Evolutionary conservation across 2,329 filamentous ascomycete genomes (phyloP).

Genomic region (Hypoxylon sp.): DNA sequence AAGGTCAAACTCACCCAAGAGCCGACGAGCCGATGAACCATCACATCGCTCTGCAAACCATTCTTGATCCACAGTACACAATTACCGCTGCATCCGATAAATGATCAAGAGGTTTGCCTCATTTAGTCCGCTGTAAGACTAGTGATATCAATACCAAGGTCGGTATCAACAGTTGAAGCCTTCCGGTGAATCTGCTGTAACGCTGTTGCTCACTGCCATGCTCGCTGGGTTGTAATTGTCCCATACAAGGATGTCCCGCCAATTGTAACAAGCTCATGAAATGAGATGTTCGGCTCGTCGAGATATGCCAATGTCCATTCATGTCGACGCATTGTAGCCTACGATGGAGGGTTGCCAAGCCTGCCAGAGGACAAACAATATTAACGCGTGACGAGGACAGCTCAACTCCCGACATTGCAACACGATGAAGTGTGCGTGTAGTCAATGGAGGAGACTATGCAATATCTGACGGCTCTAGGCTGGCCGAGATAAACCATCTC

Average conservation of each 20-base stretch:
- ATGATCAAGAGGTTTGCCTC: constrained; percentile 2
- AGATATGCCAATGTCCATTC: constrained; percentile 49
- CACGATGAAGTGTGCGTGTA: constrained; percentile 42
- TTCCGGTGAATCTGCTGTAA: constrained; percentile 35
- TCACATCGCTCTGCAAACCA: constrained; percentile 1
- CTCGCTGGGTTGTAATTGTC: constrained; percentile 60
- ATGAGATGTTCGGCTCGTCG: constrained; percentile 45
- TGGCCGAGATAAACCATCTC: constrained; percentile 44
- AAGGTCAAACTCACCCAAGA: constrained; percentile 3
- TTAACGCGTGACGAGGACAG: constrained; percentile 66
- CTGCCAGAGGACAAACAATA: constrained; percentile 58
- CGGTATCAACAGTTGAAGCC: constrained; percentile 1
- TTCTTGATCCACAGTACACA: constrained; percentile 10
- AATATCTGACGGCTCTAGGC: constrained; percentile 46
- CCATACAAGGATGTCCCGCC: constrained; percentile 39
- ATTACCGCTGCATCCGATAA: constrained; percentile 10
- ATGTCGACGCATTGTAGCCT: constrained; percentile 50
- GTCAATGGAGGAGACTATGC: constrained; percentile 60
- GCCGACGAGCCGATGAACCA: constrained; percentile 14
- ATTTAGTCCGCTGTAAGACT: constrained; percentile 15
- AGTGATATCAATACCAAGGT: constrained; percentile 21
- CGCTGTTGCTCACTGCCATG: constrained; percentile 66
- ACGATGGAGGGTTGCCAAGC: constrained; percentile 67
- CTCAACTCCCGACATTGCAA: constrained; percentile 70
- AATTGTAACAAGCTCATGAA: constrained; percentile 37